Base-by-base conservation (phyloP, 1,284 basidiomycete species). In the Pulveroboletus ridleyi region DNA sequence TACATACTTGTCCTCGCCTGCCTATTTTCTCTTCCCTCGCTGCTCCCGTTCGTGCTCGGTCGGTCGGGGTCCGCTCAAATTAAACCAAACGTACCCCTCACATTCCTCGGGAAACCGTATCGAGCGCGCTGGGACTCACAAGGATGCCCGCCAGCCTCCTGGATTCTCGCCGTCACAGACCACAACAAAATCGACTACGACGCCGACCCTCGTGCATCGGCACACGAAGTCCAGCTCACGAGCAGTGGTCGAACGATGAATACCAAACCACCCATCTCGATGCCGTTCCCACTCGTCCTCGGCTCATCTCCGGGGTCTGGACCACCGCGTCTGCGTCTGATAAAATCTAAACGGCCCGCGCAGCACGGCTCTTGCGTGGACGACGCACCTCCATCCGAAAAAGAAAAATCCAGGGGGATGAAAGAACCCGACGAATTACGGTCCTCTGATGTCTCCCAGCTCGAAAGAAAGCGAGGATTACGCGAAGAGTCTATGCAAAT, bases 41-140 rank as follows among this genome's bases (percentile, higher is more conserved):
- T 61, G 10, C 59, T 61, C 42, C 69, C 69, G 3, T 46, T 39
- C 22, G 4, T 42, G 39, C 17, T 46, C 39, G 33, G 49, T 59
- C 57, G 57, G 29, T 33, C 53, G 6, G 15, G 22, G 33, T 56
- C 47, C 8, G 0, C 29, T 6, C 18, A 35, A 41, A 39, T 22
- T 22, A 47, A 62, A 25, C 33, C 63, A 17, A 68, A 62, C 41
- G 58, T 33, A 15, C 70, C 71, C 15, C 65, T 61, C 22, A 69
- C 68, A 15, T 60, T 75, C 54, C 72, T 71, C 15, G 72, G 73
- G 8, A 66, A 58, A 52, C 55, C 65, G 4, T 74, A 69, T 53
- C 62, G 61, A 56, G 62, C 50, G 54, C 57, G 56, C 29, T 18
- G 47, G 44, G 42, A 55, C 41, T 14, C 14, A 8, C 58, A 59